Base-by-base conservation (phyloP, 2,329 filamentous ascomycete species). In the Apiospora malaysiana region DNA sequence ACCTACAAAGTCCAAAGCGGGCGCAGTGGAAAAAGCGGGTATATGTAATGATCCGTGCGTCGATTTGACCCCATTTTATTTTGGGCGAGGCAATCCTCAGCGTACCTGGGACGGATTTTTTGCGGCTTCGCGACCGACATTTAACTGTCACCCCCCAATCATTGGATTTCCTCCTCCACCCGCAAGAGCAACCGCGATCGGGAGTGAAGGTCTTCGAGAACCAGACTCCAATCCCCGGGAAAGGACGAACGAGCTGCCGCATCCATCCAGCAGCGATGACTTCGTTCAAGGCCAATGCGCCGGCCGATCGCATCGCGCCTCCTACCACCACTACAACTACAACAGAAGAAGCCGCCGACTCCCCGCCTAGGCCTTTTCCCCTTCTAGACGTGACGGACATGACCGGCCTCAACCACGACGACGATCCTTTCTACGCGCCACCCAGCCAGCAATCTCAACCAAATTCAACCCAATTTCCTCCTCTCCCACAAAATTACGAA, bases 41-140 rank as follows among this genome's bases (percentile, higher is more conserved):
- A 8, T 9, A 0, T 27, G 4, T n/a, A 23, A 23, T 63, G 56
- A 6, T n/a, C 56, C 32, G 56, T 63, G 56, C 56, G 32, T 63
- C 32, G 21, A 23, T 23, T 40, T 40, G 32, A 40, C 18, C 32
- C 56, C 32, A 40, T 40, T 40, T 10, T 56, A 40, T 63, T 63
- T 63, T 63, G 21, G 56, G 56, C 37, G 37, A 63, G 56, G 56
- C 56, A 37, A 40, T 63, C 56, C 40, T 63, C 56, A 63, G 56
- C 56, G 56, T 63, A 63, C 56, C 56, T 63, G 42, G 42, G 42
- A 45, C 32, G 56, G 56, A 63, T 40, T 63, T 63, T 63, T 63
- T 63, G 56, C 49, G 49, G 49, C 49, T 56, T 63, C 56, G 56
- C 56, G 56, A 63, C 56, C 56, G 56, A 63, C 56, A 63, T 63